Evolutionary conservation across 2,329 filamentous ascomycete species (phyloP).

Genomic region (Paecilomyces sp.): DNA sequence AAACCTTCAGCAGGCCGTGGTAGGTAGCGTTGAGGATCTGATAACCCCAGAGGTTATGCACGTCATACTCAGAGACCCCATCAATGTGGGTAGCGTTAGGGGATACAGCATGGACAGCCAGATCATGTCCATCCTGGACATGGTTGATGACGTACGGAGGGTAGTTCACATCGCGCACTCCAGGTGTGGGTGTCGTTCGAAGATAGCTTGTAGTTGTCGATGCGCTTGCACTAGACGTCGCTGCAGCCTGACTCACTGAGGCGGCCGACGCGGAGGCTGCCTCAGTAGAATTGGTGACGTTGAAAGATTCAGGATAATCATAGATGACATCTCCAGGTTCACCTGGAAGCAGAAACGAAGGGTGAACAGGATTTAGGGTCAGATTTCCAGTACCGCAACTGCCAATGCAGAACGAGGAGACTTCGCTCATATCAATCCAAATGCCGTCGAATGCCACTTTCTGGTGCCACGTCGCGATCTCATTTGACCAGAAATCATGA

Average conservation of each 20-base stretch:
- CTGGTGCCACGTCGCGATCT: conserved; percentile 45
- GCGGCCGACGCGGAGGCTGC: conserved; percentile 53
- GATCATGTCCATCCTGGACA: conserved; percentile 54
- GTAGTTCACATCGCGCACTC: conserved; percentile 60
- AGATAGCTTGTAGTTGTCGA: conserved; percentile 42
- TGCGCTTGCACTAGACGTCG: conserved; percentile 23
- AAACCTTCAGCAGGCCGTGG: conserved; percentile 57
- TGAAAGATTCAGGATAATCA: conserved; percentile 63
- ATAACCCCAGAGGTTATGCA: conserved; percentile 72
- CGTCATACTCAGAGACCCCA: conserved; percentile 69
- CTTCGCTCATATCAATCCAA: conserved; percentile 59
- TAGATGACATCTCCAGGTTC: conserved; percentile 55
- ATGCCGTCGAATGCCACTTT: conserved; percentile 48
- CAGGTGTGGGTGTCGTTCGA: conserved; percentile 55
- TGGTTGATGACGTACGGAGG: conserved; percentile 74
- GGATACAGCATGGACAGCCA: conserved; percentile 64
- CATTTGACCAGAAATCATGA: conserved; percentile 53
- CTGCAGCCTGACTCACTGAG: conserved; percentile 45
- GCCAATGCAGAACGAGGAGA: conserved; percentile 60
- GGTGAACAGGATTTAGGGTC: conserved; percentile 61
- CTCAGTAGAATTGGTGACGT: conserved; percentile 61
- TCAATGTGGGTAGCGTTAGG: conserved; percentile 73
- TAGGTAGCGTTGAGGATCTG: conserved; percentile 73
- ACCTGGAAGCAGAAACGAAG: conserved; percentile 58
- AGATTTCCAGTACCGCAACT: conserved; percentile 62